A percentile compares a stretch with the other conserved stretches of the same genome.
Conservation (phyloP, 2,329 filamentous ascomycete species). For the Diaporthe ampelina region DNA sequence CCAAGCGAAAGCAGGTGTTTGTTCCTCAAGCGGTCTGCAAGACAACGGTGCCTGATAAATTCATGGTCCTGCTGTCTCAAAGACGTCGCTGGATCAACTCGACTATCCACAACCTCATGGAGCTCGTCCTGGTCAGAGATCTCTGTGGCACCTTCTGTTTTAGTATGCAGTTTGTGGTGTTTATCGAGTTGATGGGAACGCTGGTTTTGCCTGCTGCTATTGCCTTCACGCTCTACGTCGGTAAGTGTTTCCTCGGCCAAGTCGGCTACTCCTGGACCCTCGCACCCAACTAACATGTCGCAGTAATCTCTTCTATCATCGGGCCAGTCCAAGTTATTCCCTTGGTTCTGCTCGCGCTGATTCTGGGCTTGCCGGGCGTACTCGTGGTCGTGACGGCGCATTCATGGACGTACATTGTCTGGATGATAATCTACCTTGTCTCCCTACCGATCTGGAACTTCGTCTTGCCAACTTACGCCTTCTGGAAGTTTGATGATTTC, state of each 20-base stretch:
- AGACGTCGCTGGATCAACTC: slow-evolving; percentile 99
- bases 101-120: slow-evolving; percentile 98
- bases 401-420: slow-evolving; percentile 89
- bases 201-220: slow-evolving; percentile 96
- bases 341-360: slow-evolving; percentile 87
- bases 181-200: slow-evolving; percentile 94
- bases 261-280: neutral
- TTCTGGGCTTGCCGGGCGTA: slow-evolving; percentile 92
- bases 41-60: slow-evolving; percentile 93
- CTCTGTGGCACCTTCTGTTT: slow-evolving; percentile 99
- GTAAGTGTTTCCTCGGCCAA: slow-evolving; percentile 66
- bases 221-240: slow-evolving; percentile 95
- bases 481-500: slow-evolving; percentile 99
- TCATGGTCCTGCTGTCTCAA: slow-evolving; percentile 93
- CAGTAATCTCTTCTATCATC: slow-evolving; percentile 89
- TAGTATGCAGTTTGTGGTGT: slow-evolving; percentile 99
- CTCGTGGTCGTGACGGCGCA: slow-evolving; percentile 95
- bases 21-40: slow-evolving; percentile 99
- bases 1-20: slow-evolving; percentile 98
- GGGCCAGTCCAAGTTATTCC: slow-evolving; percentile 88
- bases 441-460: slow-evolving; percentile 99
- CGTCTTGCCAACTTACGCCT: slow-evolving; percentile 91
- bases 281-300: slow-evolving; percentile 24
- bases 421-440: slow-evolving; percentile 96
- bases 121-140: slow-evolving; percentile 93